Base-by-base conservation (phyloP, 2,329 filamentous ascomycete species). In the Microdochium paspali region DNA sequence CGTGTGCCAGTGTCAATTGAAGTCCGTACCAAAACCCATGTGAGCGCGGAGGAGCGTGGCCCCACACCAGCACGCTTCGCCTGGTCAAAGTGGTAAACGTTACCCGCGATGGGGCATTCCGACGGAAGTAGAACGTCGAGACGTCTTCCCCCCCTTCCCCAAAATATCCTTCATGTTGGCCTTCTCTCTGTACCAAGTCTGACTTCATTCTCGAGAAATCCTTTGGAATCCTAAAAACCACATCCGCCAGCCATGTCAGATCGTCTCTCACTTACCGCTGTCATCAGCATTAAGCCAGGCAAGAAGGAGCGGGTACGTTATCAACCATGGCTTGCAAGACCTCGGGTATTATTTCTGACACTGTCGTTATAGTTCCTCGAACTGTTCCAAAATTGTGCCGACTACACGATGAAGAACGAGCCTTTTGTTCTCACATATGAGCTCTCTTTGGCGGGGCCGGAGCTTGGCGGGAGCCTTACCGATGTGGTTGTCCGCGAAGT, bases 281-380 rank as follows among this genome's bases (percentile, higher is more conserved):
- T 57, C 50, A 50, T 61, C 44, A 60, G 55, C n/a, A 54, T 56
- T 21, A 59, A 58, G 46, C 51, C 58, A 12, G 58, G 56, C 35
- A 58, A 58, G 47, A 46, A 46, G n/a, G 39, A 53, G 30, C 49
- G 53, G 21, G 55, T 54, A 49, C 49, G 54, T 46, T 43, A 12
- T n/a, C 44, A 45, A 3, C 12, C 9, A 5, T 18, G 6, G 6
- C 15, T 40, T 15, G 18, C 13, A 15, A 7, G 12, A 20, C 5
- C 15, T 18, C 18, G 18, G 15, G 35, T 12, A 20, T 21, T 12
- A 21, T 5, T 20, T 9, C 13, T 18, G 15, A 21, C 15, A 15
- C 13, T 44, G 35, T 24, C 26, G 21, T 45, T 30, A 35, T 43
- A 59, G 56, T 53, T 57, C 43, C 47, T 60, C 21, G 49, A 53